phyloP scores from a whole-genome alignment of 331 rosid genomes.

The Stylosanthes scabra region DNA sequence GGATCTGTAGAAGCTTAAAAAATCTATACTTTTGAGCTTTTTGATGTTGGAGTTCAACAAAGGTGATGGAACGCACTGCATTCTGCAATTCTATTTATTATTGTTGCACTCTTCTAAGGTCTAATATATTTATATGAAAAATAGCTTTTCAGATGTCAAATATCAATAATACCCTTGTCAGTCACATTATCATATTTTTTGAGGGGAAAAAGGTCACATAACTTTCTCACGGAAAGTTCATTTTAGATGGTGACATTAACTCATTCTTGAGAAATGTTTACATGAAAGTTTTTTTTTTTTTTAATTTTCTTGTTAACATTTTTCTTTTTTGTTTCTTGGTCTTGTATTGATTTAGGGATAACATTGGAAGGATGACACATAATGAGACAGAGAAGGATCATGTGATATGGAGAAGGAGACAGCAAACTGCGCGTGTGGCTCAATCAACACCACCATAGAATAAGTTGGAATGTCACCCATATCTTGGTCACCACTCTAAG shows the following conservation, averaged over 20 bases:
- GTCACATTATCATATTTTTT: neutral
- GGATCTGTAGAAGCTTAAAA: neutral
- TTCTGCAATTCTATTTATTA: neutral
- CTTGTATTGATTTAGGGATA: neutral
- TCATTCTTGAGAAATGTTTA: too few relatives aligned
- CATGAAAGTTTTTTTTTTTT: too few relatives aligned
- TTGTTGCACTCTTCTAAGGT: neutral
- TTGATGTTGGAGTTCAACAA: neutral
- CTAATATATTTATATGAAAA: neutral
- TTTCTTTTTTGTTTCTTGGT: neutral
- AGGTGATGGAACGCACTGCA: constrained; percentile 2
- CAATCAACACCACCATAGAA: constrained; percentile 1
- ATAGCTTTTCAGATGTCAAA: neutral
- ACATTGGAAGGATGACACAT: constrained; percentile 4
- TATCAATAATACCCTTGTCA: constrained; percentile 24
- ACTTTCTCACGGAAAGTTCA: neutral
- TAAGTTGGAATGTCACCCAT: neutral
- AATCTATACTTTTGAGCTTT: neutral
- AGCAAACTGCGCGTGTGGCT: neutral
- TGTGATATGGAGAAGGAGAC: constrained; percentile 1
- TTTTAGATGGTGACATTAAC: neutral
- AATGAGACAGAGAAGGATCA: neutral
- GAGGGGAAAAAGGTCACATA: neutral
- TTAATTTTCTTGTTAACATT: neutral
- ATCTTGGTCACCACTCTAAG: neutral